Percentiles rank a stretch among this genome's conserved stretches.
These are phyloP conservation scores for Scutellaria minor DNA, from an alignment of 257 asterid genomes.

Conservation along the genomic window DNA sequence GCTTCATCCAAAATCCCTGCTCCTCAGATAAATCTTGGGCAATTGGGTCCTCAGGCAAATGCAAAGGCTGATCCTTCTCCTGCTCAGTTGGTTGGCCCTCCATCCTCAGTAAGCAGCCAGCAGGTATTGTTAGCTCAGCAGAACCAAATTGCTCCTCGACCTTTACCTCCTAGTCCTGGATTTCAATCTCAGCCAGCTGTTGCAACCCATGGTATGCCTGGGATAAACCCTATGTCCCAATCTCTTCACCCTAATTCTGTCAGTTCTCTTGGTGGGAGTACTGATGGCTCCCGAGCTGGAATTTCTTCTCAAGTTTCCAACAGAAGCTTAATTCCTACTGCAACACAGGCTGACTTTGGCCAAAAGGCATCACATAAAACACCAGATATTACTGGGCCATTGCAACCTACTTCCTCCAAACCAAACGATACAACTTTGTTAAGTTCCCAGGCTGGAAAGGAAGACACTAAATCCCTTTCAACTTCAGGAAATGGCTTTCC, in stretches of 20 bases:
- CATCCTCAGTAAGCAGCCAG: constrained; percentile 44
- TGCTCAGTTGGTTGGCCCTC: constrained; percentile 43
- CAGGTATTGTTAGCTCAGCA: constrained; percentile 63
- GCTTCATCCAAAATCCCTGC: constrained; percentile 96
- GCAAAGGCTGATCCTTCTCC: constrained; percentile 49
- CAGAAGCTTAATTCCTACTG: constrained; percentile 49
- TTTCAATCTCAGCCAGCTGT: constrained; percentile 61
- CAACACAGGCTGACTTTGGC: constrained; percentile 53
- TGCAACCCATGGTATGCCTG: constrained; percentile 60
- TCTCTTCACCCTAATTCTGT: constrained; percentile 52
- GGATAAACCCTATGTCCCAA: constrained; percentile 43
- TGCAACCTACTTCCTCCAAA: constrained; percentile 57
- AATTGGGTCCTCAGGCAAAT: constrained; percentile 53
- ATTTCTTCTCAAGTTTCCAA: constrained; percentile 57
- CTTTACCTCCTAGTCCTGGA: constrained; percentile 56
- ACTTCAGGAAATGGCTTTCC: constrained; percentile 68
- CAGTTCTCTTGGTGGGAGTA: constrained; percentile 49
- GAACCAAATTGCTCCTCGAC: constrained; percentile 62
- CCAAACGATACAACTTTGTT: constrained; percentile 43
- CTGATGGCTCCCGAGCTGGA: constrained; percentile 51
- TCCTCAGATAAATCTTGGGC: constrained; percentile 77
- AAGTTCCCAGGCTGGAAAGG: constrained; percentile 51
- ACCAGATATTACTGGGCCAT: constrained; percentile 44
- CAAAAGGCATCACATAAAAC: constrained; percentile 45
- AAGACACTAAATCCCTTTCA: constrained; percentile 50